phyloP scores from a whole-genome alignment of 2,329 filamentous ascomycete species.

The Phyllosticta capitalensis region DNA sequence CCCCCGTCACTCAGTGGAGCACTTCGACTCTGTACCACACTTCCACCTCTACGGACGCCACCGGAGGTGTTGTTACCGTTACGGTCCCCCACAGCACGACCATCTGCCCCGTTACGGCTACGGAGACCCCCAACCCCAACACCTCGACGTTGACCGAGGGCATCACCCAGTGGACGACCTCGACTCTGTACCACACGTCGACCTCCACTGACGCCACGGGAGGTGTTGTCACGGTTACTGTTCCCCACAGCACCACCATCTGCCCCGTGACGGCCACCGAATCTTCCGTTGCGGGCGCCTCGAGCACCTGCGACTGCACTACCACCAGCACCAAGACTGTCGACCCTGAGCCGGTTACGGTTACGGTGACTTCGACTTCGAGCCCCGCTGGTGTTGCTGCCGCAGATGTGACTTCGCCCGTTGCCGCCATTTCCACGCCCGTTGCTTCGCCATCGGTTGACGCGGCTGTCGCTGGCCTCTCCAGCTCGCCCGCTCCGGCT shows the following conservation, averaged over 20 bases:
- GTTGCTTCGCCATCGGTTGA: background rate
- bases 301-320: background rate
- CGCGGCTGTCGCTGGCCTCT: background rate
- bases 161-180: constrained; percentile 6
- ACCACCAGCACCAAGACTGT: constrained; percentile 7
- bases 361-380: constrained; percentile 4
- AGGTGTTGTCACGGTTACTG: background rate
- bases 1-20: constrained; percentile 2
- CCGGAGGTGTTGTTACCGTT: background rate
- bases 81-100: constrained; percentile 9
- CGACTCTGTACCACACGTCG: constrained; percentile 9
- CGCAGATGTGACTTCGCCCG: background rate
- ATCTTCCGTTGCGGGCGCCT: background rate
- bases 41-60: constrained; percentile 1
- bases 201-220: constrained; percentile 1
- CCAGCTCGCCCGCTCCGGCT: background rate
- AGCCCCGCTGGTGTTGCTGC: background rate
- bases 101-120: constrained; percentile 1
- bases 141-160: background rate
- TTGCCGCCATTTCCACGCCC: background rate
- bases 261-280: constrained; percentile 10
- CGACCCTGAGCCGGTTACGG: constrained; percentile 4
- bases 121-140: background rate
- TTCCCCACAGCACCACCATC: constrained; percentile 9
- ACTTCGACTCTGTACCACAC: constrained; percentile 10